Conservation (phyloP, 345 rosid genomes). For the Microcos paniculata region DNA sequence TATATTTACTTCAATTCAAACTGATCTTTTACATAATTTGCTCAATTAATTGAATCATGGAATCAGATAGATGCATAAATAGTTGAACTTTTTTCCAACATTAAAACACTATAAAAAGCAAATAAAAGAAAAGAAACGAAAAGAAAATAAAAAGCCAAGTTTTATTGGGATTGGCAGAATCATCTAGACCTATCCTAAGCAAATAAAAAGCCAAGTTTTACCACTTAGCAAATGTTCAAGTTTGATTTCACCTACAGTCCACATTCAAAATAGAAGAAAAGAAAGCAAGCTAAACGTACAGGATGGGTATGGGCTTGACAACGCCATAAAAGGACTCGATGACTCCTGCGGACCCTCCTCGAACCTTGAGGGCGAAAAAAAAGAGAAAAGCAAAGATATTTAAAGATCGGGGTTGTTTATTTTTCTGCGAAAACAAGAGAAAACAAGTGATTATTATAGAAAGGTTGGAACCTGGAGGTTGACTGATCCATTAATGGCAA, state of each 20-base stretch:
- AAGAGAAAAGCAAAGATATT: not conserved
- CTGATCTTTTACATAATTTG: not conserved
- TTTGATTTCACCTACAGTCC: not conserved
- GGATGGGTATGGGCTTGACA: slow-evolving; percentile 65
- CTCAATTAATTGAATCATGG: not conserved
- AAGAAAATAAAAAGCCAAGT: too few species aligned
- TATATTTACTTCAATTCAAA: not conserved
- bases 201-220: not conserved
- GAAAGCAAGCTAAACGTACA: slow-evolving; percentile 37
- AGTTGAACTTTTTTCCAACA: not conserved
- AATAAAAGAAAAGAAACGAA: too few species aligned
- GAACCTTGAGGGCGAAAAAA: slow-evolving; percentile 41
- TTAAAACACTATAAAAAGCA: too few species aligned
- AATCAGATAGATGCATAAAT: not conserved
- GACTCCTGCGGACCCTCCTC: slow-evolving; percentile 91
- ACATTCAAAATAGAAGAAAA: not conserved
- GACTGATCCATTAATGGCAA: slow-evolving; percentile 65
- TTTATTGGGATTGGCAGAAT: too few species aligned
- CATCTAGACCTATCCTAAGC: not conserved
- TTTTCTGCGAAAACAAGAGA: not conserved
- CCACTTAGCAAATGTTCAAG: not conserved
- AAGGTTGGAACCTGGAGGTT: slow-evolving; percentile 57
- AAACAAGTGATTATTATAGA: not conserved
- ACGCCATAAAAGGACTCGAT: slow-evolving; percentile 80
- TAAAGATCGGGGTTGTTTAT: not conserved